Evolutionary conservation across 805 yeast genomes (phyloP).

Genomic region (Lipomyces starkeyi): DNA sequence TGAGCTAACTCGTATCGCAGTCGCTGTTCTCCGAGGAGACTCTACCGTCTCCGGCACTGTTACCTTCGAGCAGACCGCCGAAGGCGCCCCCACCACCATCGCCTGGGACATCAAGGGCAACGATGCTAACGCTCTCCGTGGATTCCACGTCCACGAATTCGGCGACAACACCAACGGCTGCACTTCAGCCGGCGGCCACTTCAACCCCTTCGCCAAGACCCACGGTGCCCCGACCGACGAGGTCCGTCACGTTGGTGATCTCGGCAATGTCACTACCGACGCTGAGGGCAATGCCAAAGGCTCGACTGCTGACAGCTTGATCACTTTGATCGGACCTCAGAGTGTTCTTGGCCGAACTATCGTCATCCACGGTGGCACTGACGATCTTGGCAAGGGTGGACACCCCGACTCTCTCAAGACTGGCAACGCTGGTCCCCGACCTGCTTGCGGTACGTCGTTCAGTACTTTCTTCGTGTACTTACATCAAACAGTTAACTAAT

Average conservation of each 20-base stretch:
- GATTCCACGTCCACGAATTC: slow-evolving; percentile 97
- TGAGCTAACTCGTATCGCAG: slow-evolving; percentile 48
- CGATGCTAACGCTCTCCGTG: slow-evolving; percentile 85
- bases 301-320: slow-evolving; percentile 71
- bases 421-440: slow-evolving; percentile 94
- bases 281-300: slow-evolving; percentile 91
- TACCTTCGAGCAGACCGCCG: slow-evolving; percentile 81
- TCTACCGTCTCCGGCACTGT: slow-evolving; percentile 87
- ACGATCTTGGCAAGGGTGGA: slow-evolving; percentile 91
- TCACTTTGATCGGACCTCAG: slow-evolving; percentile 84
- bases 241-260: slow-evolving; percentile 88
- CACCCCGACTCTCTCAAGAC: slow-evolving; percentile 85
- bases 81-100: slow-evolving; percentile 81
- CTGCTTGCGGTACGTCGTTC: slow-evolving; percentile 80
- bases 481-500: background rate
- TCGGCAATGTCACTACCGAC: slow-evolving; percentile 93
- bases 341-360: slow-evolving; percentile 89
- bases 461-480: background rate
- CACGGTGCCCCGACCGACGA: slow-evolving; percentile 92
- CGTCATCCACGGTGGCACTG: slow-evolving; percentile 85
- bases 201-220: slow-evolving; percentile 85
- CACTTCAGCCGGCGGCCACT: slow-evolving; percentile 98
- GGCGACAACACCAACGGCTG: slow-evolving; percentile 99
- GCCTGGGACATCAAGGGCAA: slow-evolving; percentile 90
- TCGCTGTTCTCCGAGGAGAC: slow-evolving; percentile 97